phyloP scores from a whole-genome alignment of 2,329 filamentous ascomycete species.

The Pseudopyricularia javanii region DNA sequence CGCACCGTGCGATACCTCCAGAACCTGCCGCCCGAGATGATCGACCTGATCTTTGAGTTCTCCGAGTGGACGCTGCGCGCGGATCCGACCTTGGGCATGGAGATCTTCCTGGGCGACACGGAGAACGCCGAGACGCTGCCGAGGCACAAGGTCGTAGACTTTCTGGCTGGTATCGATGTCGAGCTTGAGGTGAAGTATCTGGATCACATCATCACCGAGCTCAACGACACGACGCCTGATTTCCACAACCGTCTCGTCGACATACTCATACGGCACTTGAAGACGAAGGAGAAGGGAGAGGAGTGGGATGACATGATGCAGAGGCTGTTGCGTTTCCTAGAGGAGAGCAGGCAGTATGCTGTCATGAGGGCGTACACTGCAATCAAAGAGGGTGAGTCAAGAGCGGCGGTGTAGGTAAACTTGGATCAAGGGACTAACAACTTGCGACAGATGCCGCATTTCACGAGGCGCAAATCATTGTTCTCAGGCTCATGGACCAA shows the following conservation, averaged over 20 bases:
- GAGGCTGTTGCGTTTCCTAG: conserved; percentile 63
- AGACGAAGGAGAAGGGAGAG: conserved; percentile 18
- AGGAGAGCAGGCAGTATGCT: conserved; percentile 68
- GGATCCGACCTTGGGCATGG: conserved; percentile 69
- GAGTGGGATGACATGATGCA: conserved; percentile 47
- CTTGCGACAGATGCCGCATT: conserved; percentile 59
- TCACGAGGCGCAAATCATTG: conserved; percentile 79
- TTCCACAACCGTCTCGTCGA: conserved; percentile 79
- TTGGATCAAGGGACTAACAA: neutral
- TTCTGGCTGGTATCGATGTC: conserved; percentile 57
- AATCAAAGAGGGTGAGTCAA: conserved; percentile 59
- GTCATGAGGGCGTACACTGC: conserved; percentile 63
- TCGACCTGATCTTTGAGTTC: conserved; percentile 85
- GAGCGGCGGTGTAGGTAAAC: neutral
- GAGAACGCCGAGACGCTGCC: conserved; percentile 90
- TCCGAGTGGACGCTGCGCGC: conserved; percentile 73
- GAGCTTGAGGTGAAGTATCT: conserved; percentile 70
- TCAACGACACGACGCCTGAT: conserved; percentile 72
- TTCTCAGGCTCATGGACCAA: conserved; percentile 88
- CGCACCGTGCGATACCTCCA: conserved; percentile 86
- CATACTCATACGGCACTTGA: conserved; percentile 49
- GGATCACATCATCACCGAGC: conserved; percentile 80
- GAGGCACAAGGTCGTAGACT: conserved; percentile 61
- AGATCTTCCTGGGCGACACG: conserved; percentile 84
- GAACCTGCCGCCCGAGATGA: conserved; percentile 71